Evolutionary conservation across 2,329 filamentous ascomycete genomes (phyloP).

Genomic region (Cladosporium colombiae): DNA sequence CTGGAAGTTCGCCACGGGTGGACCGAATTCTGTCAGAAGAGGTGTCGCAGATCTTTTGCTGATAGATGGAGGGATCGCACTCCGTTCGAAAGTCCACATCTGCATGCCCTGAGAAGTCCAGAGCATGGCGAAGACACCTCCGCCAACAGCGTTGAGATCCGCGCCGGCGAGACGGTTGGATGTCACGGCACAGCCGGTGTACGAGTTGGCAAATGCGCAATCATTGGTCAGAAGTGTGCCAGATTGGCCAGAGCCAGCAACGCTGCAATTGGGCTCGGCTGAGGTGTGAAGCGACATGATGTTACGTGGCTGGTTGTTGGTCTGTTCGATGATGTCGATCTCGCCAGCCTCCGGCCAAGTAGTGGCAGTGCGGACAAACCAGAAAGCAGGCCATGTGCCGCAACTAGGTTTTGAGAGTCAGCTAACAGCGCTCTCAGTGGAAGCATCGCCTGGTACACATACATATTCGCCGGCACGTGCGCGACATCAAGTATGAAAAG

Average conservation of each 20-base stretch:
- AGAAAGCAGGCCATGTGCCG: conserved; percentile 40
- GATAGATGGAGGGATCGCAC: conserved; percentile 64
- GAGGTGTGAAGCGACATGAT: conserved; percentile 43
- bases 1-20: conserved; percentile 58
- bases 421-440: not conserved
- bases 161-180: conserved; percentile 41
- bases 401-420: conserved; percentile 33
- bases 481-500: conserved; percentile 52
- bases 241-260: conserved; percentile 40
- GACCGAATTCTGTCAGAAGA: conserved; percentile 57
- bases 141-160: conserved; percentile 50
- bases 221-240: conserved; percentile 52
- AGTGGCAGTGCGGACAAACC: conserved; percentile 43
- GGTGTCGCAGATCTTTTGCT: conserved; percentile 54
- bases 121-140: conserved; percentile 50
- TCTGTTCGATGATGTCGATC: conserved; percentile 52
- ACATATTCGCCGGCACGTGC: conserved; percentile 53
- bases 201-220: conserved; percentile 42
- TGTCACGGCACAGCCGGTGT: conserved; percentile 37
- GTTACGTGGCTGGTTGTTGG: conserved; percentile 33
- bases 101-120: conserved; percentile 73
- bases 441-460: conserved; percentile 34
- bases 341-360: conserved; percentile 43
- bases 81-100: conserved; percentile 78
- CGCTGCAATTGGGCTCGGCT: conserved; percentile 39